These are phyloP conservation scores for Paecilomyces variotii DNA, from an alignment of 2,329 filamentous ascomycete genomes.

Conservation along the genomic window DNA sequence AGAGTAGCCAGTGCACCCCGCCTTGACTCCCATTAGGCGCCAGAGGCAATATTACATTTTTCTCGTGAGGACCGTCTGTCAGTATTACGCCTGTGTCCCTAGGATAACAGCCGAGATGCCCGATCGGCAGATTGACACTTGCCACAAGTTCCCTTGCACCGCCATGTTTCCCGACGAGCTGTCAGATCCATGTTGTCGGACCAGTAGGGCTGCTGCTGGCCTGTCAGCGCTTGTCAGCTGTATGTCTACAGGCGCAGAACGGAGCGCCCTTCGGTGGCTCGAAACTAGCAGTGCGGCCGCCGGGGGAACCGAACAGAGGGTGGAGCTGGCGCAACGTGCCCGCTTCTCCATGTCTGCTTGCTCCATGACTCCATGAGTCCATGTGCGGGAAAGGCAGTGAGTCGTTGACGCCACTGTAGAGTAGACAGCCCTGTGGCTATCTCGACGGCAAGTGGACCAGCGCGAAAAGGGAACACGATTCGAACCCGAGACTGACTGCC, in stretches of 20 bases:
- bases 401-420: background rate
- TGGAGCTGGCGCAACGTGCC: background rate
- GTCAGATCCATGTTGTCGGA: background rate
- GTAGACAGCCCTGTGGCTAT: background rate
- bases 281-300: background rate
- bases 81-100: background rate
- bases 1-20: background rate
- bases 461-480: background rate
- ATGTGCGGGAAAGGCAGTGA: background rate
- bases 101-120: background rate
- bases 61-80: background rate
- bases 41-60: background rate
- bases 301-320: background rate
- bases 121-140: background rate
- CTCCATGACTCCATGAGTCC: background rate
- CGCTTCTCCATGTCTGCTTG: background rate
- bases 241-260: background rate
- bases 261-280: background rate
- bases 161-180: background rate
- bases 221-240: background rate
- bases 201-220: background rate
- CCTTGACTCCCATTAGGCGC: background rate
- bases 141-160: background rate
- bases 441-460: background rate
- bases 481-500: background rate